phyloP scores from a whole-genome alignment of 129 eudicot species.

The Escallonia herrerae region DNA sequence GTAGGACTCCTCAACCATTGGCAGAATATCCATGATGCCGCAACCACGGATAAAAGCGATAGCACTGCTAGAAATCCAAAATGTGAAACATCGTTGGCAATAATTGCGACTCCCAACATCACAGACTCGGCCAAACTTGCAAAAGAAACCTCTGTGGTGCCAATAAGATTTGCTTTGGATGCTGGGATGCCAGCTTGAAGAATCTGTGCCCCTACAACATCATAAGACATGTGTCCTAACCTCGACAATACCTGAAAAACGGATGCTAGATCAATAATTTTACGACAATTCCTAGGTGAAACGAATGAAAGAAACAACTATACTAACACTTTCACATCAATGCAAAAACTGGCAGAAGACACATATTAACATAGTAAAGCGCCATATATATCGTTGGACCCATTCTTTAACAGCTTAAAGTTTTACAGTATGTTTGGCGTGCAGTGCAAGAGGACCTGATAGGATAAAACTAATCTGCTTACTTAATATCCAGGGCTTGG shows the following conservation, averaged over 20 bases:
- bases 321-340: not conserved
- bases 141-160: constrained; percentile 87
- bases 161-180: constrained; percentile 94
- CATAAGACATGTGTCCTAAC: constrained; percentile 95
- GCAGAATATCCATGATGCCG: constrained; percentile 84
- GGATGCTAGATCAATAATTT: not conserved
- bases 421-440: too few relatives aligned
- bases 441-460: too few relatives aligned
- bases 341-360: not conserved
- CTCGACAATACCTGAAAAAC: constrained; percentile 71
- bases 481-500: too few relatives aligned
- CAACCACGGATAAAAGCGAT: constrained; percentile 83
- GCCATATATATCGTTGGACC: too few relatives aligned
- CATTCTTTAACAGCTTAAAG: too few relatives aligned
- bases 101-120: constrained; percentile 82
- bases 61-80: constrained; percentile 80
- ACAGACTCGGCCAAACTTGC: constrained; percentile 93
- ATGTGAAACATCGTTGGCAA: constrained; percentile 81
- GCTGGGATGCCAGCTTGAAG: constrained; percentile 94
- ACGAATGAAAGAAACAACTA: not conserved
- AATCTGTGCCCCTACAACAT: constrained; percentile 88
- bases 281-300: not conserved
- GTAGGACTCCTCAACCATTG: constrained; percentile 75
- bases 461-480: too few relatives aligned
- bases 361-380: not conserved